Conservation (phyloP, 495 filamentous ascomycete species). For the Polyplosphaeria fusca region DNA sequence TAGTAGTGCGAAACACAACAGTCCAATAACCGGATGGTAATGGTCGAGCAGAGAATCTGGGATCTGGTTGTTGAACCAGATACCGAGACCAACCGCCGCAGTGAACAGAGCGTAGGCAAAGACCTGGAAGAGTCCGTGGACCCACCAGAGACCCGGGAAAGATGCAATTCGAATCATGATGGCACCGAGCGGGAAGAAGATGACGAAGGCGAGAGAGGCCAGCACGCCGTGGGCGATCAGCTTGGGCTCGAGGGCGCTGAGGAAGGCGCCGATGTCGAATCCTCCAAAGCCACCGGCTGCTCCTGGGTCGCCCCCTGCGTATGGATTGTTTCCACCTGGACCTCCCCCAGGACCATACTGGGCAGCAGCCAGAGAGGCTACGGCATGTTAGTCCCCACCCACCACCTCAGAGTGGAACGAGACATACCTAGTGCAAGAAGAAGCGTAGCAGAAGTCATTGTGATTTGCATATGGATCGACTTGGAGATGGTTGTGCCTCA, state of each 20-base stretch:
- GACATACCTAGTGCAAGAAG: too few relatives aligned
- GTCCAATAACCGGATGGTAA: slow-evolving; percentile 42
- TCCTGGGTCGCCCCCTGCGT: not conserved
- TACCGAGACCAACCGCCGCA: slow-evolving; percentile 39
- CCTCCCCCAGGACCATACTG: slow-evolving; percentile 22
- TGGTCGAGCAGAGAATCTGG: slow-evolving; percentile 18
- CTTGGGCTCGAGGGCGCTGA: slow-evolving; percentile 15
- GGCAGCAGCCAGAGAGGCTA: slow-evolving; percentile 10
- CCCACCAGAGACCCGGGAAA: slow-evolving; percentile 40
- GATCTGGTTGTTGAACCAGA: slow-evolving; percentile 36
- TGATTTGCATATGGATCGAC: too few relatives aligned
- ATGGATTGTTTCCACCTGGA: not conserved
- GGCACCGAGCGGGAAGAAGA: slow-evolving; percentile 49
- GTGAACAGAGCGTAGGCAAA: slow-evolving; percentile 40
- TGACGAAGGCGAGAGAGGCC: slow-evolving; percentile 41
- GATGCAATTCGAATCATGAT: slow-evolving; percentile 46
- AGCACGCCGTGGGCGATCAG: slow-evolving; percentile 43
- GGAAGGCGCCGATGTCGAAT: slow-evolving; percentile 4
- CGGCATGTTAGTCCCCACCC: too few relatives aligned
- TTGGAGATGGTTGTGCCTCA: too few relatives aligned
- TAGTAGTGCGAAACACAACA: slow-evolving; percentile 38
- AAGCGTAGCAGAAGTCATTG: too few relatives aligned
- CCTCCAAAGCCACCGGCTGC: not conserved
- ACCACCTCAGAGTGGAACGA: too few relatives aligned
- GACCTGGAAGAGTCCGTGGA: slow-evolving; percentile 42